Evolutionary conservation across 2,329 filamentous ascomycete genomes (phyloP), one percentile per base, ranked within the genome.

Genomic region (Ilyonectria sp.): DNA sequence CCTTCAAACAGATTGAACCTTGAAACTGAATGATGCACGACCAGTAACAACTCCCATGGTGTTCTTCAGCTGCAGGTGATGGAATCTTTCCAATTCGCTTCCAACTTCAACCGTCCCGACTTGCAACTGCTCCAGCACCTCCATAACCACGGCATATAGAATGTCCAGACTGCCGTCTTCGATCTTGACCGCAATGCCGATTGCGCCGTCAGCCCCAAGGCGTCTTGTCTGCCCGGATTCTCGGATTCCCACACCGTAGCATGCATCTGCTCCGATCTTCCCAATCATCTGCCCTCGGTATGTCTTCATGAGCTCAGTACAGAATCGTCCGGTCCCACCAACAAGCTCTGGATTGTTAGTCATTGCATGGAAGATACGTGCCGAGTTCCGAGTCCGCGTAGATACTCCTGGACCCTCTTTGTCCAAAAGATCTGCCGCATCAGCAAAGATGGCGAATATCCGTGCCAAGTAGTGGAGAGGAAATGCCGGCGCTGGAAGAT

Each of bases 181-280:
- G 8, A 87, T 79, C 69, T 87, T 86, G 13, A 85, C 80, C 0
- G 84, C 78, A 11, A 86, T 82, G 0, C 84, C 85, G 4, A 86
- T 55, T 0, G 79, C 76, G 6, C 81, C 82, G 1, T 77, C 58
- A 0, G 77, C 79, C 0, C 83, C 81, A 3, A 84, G 74, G 1
- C 60, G 68, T n/a, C 61, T 71, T 0, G 83, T 84, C 21, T 78
- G 69, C 29, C 80, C 75, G 1, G 79, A 82, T 8, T 73, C 77
- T n/a, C 80, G 76, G 3, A 86, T 70, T 0, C 80, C 84, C 8
- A 86, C 72, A 0, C 79, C 83, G 69, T 87, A 87, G 54, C 82
- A 87, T 0, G 79, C 85, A 69, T 86, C 84, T 0, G 85, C 85
- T 0, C 85, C 85, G 3, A 86, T 47, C 67, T 87, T 87, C 1